Percentiles rank a stretch among this genome's conserved stretches.
phyloP scores from a whole-genome alignment of 371 early-diverging fungal genomes.

The Smittium mucronatum region DNA sequence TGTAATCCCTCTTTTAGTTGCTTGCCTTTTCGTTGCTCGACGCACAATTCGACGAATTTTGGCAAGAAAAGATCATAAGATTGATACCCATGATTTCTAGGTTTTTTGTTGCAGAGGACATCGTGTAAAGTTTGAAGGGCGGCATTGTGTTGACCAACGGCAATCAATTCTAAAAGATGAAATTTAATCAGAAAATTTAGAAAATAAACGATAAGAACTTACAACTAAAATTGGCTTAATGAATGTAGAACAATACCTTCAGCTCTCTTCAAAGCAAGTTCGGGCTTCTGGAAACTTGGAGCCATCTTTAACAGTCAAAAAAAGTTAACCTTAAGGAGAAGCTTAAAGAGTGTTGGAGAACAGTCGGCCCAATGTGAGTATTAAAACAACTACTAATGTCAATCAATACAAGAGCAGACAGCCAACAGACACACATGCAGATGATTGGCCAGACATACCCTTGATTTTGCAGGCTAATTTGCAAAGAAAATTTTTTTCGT shows the following conservation, averaged over 20 bases:
- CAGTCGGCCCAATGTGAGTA: too few relatives aligned
- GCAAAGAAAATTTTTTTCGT: too few relatives aligned
- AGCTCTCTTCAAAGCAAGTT: conserved; percentile 13
- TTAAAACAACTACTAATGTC: too few relatives aligned
- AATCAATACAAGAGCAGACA: too few relatives aligned
- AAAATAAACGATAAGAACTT: background rate
- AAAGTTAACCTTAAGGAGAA: background rate
- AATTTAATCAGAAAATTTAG: background rate
- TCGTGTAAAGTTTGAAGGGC: conserved; percentile 86
- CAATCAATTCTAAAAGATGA: conserved; percentile 55
- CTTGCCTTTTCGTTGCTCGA: conserved; percentile 76
- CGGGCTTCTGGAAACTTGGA: conserved; percentile 11
- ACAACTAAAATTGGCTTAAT: background rate
- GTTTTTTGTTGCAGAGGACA: conserved; percentile 74
- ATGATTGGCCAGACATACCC: too few relatives aligned
- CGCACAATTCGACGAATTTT: conserved; percentile 85
- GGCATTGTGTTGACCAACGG: conserved; percentile 70
- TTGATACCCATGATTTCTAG: conserved; percentile 60
- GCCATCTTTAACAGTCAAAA: conserved; percentile 7
- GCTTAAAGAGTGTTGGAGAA: too few relatives aligned
- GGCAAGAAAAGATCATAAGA: conserved; percentile 83
- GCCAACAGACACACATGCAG: too few relatives aligned
- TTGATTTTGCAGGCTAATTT: too few relatives aligned
- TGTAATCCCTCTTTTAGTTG: conserved; percentile 88
- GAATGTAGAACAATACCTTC: conserved; percentile 6